Percentiles rank a stretch among this genome's conserved stretches.
Evolutionary conservation across 1,139 yeast genomes (phyloP).

Genomic region (Candida pseudocylindracea): DNA sequence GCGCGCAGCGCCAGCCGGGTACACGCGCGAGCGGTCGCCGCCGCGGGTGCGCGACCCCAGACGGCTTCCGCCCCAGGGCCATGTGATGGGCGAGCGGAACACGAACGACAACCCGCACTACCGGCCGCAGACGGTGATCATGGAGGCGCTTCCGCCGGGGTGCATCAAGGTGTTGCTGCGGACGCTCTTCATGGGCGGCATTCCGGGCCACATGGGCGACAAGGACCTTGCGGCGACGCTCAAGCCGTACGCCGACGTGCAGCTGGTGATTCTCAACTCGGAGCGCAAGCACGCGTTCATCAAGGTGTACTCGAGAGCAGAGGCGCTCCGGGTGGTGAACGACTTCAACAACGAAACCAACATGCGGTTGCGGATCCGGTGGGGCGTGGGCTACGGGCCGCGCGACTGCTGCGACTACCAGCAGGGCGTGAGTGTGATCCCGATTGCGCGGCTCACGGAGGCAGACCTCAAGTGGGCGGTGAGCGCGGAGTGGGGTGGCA

Average conservation of each 20-base stretch:
- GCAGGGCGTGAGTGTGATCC: slow-evolving; percentile 74
- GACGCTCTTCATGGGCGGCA: slow-evolving; percentile 87
- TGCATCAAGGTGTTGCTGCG: slow-evolving; percentile 69
- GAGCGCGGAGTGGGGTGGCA: slow-evolving; percentile 92
- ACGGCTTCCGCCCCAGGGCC: not conserved
- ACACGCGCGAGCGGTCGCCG: slow-evolving; percentile 1
- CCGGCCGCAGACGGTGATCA: slow-evolving; percentile 47
- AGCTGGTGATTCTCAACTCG: slow-evolving; percentile 66
- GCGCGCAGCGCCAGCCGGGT: not conserved
- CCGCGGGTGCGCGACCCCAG: not conserved
- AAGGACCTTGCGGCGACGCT: slow-evolving; percentile 40
- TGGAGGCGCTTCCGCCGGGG: slow-evolving; percentile 61
- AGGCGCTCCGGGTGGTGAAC: slow-evolving; percentile 63
- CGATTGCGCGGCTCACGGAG: slow-evolving; percentile 71
- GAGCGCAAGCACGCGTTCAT: slow-evolving; percentile 93
- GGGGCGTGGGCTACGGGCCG: slow-evolving; percentile 99
- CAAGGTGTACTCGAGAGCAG: slow-evolving; percentile 84
- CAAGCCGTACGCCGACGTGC: slow-evolving; percentile 87
- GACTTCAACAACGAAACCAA: slow-evolving; percentile 25
- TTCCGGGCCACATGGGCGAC: slow-evolving; percentile 67
- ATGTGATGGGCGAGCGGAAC: slow-evolving; percentile 31
- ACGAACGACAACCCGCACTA: slow-evolving; percentile 49
- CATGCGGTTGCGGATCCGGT: slow-evolving; percentile 57
- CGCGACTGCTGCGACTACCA: slow-evolving; percentile 95
- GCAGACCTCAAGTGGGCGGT: slow-evolving; percentile 85